A percentile compares a stretch with the other conserved stretches of the same genome.
These are phyloP conservation scores for Emmonsia crescens DNA, from an alignment of 2,329 filamentous ascomycete species.

Conservation along the genomic window DNA sequence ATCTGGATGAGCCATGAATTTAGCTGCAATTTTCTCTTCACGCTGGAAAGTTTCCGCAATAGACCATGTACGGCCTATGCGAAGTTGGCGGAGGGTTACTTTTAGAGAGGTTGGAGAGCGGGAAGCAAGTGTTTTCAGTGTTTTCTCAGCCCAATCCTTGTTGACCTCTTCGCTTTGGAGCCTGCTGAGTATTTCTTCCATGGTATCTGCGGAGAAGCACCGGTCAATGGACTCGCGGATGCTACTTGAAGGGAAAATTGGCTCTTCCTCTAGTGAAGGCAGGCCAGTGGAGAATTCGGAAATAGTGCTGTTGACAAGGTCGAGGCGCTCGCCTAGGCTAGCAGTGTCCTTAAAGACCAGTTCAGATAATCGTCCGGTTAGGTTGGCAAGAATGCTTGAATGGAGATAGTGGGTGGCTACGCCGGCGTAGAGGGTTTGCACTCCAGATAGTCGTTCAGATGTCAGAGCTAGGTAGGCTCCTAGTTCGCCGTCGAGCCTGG, in stretches of 20 bases:
- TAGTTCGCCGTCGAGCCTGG: constrained; percentile 71
- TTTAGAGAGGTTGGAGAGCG: constrained; percentile 80
- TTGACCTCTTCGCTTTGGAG: constrained; percentile 48
- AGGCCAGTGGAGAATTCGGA: constrained; percentile 84
- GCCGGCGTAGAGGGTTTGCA: constrained; percentile 80
- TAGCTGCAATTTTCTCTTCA: constrained; percentile 71
- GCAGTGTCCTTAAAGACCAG: constrained; percentile 77
- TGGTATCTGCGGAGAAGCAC: constrained; percentile 58
- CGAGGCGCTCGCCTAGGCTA: constrained; percentile 49
- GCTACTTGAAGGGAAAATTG: constrained; percentile 55
- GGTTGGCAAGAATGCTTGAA: constrained; percentile 68
- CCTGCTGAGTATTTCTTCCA: constrained; percentile 60
- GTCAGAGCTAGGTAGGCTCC: constrained; percentile 92
- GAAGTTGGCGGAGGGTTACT: constrained; percentile 76
- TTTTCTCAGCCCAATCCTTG: constrained; percentile 66
- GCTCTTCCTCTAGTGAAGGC: constrained; percentile 49
- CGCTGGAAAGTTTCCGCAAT: constrained; percentile 76
- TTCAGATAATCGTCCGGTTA: constrained; percentile 80
- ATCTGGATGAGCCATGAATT: constrained; percentile 86
- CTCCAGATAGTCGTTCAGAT: constrained; percentile 69
- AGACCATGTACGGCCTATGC: constrained; percentile 60
- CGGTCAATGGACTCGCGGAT: constrained; percentile 75
- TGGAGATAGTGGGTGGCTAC: constrained; percentile 94
- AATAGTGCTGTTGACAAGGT: constrained; percentile 73
- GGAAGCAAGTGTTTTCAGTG: constrained; percentile 60